Base-by-base conservation (phyloP, 1,284 basidiomycete genomes). In the Ustilago loliicola region DNA sequence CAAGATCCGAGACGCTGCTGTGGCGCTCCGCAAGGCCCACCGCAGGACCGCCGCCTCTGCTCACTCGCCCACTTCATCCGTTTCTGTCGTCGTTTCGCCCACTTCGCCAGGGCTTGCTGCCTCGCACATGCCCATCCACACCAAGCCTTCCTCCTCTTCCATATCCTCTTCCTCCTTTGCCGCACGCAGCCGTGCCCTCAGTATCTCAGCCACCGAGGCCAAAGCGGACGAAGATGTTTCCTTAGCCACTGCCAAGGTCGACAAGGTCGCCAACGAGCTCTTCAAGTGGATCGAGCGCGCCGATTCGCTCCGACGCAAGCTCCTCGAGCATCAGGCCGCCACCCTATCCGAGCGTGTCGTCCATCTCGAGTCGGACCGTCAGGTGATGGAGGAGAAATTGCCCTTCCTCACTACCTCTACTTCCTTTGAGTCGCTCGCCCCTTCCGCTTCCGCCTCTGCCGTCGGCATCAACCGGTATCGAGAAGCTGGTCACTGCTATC, bases 291-390 rank as follows among this genome's bases (percentile, higher is more conserved):
- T 55, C 2, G 80, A 81, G 2, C 62, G 70, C 19, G 79, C 79
- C 36, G 59, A 61, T n/a, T 29, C 40, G 21, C 51, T 80, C 38
- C 58, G 78, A 29, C 66, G 79, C 45, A 69, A 48, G 52, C 59
- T 83, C 9, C 76, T 81, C 29, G 80, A 83, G 56, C 81, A 83
- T 40, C 78, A 82, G 53, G 77, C 80, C 8, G 76, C 70, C 42
- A 72, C 79, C 15, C 76, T 83, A 7, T 72, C 76, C 15, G 62
- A 70, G 15, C 78, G 81, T 5, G 68, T 83, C 10, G 60, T 68
- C 1, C 53, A 47, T n/a, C 72, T 82, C 52, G 80, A 82, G 48
- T 64, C 62, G 23, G 66, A 78, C 48, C 76, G 64, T 6, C 66
- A 71, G 27, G 50, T 69, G 36, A 62, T 68, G 50, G 70, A 77